These are phyloP conservation scores for Ophiosphaerella korrae DNA, from an alignment of 2,329 filamentous ascomycete genomes.

Conservation along the genomic window DNA sequence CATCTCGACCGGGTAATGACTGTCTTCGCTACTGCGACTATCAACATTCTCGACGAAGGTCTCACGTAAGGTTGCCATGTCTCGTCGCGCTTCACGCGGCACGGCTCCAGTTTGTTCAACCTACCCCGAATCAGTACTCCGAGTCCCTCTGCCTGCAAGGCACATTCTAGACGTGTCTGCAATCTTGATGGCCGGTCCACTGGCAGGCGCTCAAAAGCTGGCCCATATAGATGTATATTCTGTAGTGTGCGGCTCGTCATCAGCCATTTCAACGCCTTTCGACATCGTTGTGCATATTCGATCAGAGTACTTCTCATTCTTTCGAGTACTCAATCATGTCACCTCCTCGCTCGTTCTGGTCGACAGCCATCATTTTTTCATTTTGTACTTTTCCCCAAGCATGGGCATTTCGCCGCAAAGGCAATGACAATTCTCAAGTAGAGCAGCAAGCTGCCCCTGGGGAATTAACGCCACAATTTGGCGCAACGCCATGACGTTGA, in stretches of 20 bases:
- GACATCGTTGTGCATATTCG: conserved; percentile 23
- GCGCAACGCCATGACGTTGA: conserved; percentile 6
- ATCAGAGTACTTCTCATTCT: conserved; percentile 39
- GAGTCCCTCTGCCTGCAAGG: conserved; percentile 46
- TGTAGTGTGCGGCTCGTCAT: conserved; percentile 17
- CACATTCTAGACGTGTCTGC: conserved; percentile 37
- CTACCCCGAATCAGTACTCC: conserved; percentile 32
- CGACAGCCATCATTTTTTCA: conserved; percentile 38
- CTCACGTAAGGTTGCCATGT: conserved; percentile 34
- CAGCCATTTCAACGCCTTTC: conserved; percentile 18
- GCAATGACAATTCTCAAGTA: conserved; percentile 6
- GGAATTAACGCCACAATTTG: conserved; percentile 1
- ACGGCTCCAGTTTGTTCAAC: conserved; percentile 24
- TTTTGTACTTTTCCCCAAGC: conserved; percentile 28
- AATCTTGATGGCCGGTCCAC: conserved; percentile 36
- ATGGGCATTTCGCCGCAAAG: conserved; percentile 21
- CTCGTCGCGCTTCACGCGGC: conserved; percentile 35
- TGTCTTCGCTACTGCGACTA: conserved; percentile 22
- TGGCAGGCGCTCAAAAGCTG: conserved; percentile 12
- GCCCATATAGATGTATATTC: conserved; percentile 36
- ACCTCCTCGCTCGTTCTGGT: conserved; percentile 34
- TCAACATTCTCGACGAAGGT: conserved; percentile 32
- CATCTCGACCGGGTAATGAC: conserved; percentile 20
- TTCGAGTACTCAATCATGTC: conserved; percentile 45
- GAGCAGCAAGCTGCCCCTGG: conserved; percentile 6